These are phyloP conservation scores for Aspergillus ibericus DNA, from an alignment of 2,329 filamentous ascomycete species.

Conservation along the genomic window DNA sequence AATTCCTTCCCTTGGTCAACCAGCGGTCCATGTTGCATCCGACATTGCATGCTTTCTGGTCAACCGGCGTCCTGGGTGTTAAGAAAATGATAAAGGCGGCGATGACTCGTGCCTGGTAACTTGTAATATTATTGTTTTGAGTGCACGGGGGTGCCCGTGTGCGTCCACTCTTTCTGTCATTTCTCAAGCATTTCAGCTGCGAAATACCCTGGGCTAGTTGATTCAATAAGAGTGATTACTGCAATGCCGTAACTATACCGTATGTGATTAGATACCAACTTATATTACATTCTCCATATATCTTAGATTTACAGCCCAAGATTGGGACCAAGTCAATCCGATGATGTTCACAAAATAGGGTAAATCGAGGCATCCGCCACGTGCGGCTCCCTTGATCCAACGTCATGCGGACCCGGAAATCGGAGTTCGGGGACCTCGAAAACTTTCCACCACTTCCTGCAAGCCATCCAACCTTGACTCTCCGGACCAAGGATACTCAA, in stretches of 20 bases:
- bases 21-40: conserved; percentile 9
- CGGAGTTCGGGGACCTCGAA: neutral
- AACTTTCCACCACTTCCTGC: neutral
- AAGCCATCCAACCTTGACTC: neutral
- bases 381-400: neutral
- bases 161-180: conserved; percentile 17
- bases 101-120: conserved; percentile 26
- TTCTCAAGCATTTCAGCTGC: conserved; percentile 12
- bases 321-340: no score
- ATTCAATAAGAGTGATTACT: conserved; percentile 7
- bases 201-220: conserved; percentile 21
- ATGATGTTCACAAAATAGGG: no score
- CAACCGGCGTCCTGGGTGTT: conserved; percentile 29
- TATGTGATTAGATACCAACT: no score
- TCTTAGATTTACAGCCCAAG: no score
- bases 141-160: conserved; percentile 7
- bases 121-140: conserved; percentile 37
- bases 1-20: conserved; percentile 12
- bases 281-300: no score
- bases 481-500: neutral
- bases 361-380: no score
- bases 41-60: conserved; percentile 20
- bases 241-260: no score
- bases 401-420: neutral
- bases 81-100: conserved; percentile 25